Conservation (phyloP, 352 stramenopile species). For the Elongisporangium senticosum region DNA sequence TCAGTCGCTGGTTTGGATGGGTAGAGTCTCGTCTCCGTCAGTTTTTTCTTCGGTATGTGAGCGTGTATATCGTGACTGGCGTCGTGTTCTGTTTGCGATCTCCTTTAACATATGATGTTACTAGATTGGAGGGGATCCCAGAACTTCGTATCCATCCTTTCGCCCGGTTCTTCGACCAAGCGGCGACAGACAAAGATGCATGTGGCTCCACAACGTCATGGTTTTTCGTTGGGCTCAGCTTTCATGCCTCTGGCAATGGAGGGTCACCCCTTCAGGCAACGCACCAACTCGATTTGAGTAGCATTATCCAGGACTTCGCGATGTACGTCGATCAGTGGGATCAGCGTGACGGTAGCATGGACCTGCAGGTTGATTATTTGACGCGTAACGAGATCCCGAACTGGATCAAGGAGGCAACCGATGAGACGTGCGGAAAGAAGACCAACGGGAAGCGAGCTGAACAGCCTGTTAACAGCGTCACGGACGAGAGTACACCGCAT, state of each 20-base stretch:
- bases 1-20: constrained; percentile 82
- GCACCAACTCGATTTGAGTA: constrained; percentile 61
- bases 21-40: constrained; percentile 81
- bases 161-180: constrained; percentile 67
- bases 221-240: constrained; percentile 73
- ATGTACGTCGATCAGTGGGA: constrained; percentile 75
- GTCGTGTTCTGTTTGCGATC: neutral
- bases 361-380: constrained; percentile 76
- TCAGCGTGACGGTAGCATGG: constrained; percentile 65
- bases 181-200: constrained; percentile 9
- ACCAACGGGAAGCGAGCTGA: constrained; percentile 8
- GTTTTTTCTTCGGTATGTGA: constrained; percentile 63
- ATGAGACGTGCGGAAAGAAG: constrained; percentile 9
- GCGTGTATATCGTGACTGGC: neutral
- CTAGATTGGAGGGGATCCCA: constrained; percentile 54
- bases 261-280: constrained; percentile 3
- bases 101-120: neutral
- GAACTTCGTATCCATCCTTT: constrained; percentile 67
- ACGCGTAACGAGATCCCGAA: constrained; percentile 40
- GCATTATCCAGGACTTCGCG: constrained; percentile 72
- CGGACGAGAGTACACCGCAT: constrained; percentile 26
- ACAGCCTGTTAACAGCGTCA: constrained; percentile 16
- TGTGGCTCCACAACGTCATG: constrained; percentile 37
- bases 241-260: constrained; percentile 33
- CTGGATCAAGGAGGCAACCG: constrained; percentile 53